Percentiles rank a stretch among this genome's conserved stretches.
phyloP scores from a whole-genome alignment of 805 yeast species.

The Metschnikowia picachoensis region DNA sequence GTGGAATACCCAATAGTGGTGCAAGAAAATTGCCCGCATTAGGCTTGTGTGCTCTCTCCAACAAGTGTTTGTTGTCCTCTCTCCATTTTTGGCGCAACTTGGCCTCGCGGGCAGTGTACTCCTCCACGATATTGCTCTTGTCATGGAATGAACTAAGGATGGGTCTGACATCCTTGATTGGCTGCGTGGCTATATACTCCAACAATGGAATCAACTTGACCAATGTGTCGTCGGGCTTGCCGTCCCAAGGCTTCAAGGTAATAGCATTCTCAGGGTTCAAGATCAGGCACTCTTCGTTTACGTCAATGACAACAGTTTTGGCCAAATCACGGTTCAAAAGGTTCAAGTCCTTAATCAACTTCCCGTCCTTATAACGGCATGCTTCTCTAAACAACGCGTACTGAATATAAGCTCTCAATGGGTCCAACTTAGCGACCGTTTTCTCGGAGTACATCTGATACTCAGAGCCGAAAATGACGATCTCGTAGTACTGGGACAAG shows the following conservation, averaged over 20 bases:
- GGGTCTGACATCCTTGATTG: slow-evolving; percentile 84
- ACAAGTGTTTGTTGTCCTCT: slow-evolving; percentile 44
- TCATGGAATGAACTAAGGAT: slow-evolving; percentile 69
- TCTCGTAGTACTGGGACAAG: slow-evolving; percentile 91
- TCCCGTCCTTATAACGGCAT: slow-evolving; percentile 84
- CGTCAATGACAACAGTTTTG: slow-evolving; percentile 78
- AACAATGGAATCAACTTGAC: slow-evolving; percentile 84
- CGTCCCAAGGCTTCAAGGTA: slow-evolving; percentile 81
- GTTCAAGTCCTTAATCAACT: slow-evolving; percentile 82
- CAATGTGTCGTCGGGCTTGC: slow-evolving; percentile 75
- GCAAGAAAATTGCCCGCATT: slow-evolving; percentile 53
- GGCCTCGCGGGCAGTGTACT: slow-evolving; percentile 75
- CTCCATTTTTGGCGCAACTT: slow-evolving; percentile 69
- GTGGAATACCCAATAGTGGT: slow-evolving; percentile 60
- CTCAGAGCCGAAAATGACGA: slow-evolving; percentile 84
- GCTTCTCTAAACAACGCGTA: slow-evolving; percentile 89
- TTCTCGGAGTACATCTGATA: slow-evolving; percentile 82
- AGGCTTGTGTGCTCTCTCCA: slow-evolving; percentile 28
- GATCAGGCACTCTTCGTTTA: slow-evolving; percentile 64
- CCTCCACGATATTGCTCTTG: slow-evolving; percentile 65
- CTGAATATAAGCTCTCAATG: slow-evolving; percentile 82
- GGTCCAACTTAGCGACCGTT: slow-evolving; percentile 85
- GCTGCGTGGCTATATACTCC: slow-evolving; percentile 90
- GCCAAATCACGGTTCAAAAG: slow-evolving; percentile 86
- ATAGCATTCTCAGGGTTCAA: slow-evolving; percentile 95